phyloP scores from a whole-genome alignment of 257 asterid genomes.

The Przewalskia tangutica region DNA sequence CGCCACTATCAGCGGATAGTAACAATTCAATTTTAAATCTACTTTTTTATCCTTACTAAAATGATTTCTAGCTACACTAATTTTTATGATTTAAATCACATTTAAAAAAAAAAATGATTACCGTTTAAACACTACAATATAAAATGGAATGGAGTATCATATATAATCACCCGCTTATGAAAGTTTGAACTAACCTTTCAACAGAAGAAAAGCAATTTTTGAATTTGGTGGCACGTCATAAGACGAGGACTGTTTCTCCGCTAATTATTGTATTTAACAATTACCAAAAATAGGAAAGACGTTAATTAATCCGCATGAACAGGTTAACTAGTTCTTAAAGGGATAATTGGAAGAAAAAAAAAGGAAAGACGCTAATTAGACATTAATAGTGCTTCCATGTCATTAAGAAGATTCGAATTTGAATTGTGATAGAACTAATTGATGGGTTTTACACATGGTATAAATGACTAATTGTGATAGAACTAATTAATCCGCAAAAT shows the following conservation, averaged over 20 bases:
- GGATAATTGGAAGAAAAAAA: too few species aligned
- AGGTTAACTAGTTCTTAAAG: too few species aligned
- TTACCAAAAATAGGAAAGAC: not conserved
- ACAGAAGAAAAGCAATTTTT: constrained; percentile 10
- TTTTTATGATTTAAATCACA: too few species aligned
- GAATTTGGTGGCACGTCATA: constrained; percentile 20
- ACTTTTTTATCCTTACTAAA: too few species aligned
- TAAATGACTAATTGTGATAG: not conserved
- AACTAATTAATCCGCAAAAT: not conserved
- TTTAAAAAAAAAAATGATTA: too few species aligned
- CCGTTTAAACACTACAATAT: too few species aligned
- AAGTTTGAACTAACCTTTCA: constrained; percentile 30
- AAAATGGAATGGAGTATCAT: too few species aligned
- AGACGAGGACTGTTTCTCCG: not conserved
- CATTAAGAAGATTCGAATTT: not conserved
- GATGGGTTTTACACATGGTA: not conserved
- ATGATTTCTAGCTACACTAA: too few species aligned
- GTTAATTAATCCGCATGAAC: too few species aligned
- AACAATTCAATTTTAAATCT: too few species aligned
- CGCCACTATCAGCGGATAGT: too few species aligned
- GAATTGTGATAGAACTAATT: not conserved
- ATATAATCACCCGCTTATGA: not conserved
- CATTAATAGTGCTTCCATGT: not conserved
- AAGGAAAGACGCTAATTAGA: not conserved
- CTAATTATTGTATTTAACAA: not conserved